phyloP scores from a whole-genome alignment of 2,329 filamentous ascomycete species.

The Coniochaeta sp. region DNA sequence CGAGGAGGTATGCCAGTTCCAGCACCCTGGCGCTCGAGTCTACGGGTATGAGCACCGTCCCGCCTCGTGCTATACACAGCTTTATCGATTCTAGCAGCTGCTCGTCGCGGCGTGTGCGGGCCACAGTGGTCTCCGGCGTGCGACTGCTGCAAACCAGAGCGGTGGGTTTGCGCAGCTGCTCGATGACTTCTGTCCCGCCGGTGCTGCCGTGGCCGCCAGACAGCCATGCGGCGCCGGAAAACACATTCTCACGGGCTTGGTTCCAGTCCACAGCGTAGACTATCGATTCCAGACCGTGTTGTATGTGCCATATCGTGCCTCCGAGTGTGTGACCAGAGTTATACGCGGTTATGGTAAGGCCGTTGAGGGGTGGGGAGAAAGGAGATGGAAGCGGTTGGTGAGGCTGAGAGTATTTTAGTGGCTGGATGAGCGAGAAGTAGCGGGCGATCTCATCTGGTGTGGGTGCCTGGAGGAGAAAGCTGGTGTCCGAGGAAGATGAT shows the following conservation, averaged over 20 bases:
- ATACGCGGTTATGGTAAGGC: slow-evolving; percentile 91
- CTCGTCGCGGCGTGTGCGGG: slow-evolving; percentile 76
- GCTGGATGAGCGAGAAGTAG: slow-evolving; percentile 86
- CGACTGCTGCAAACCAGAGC: slow-evolving; percentile 88
- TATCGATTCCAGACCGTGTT: slow-evolving; percentile 92
- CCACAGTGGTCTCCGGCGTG: slow-evolving; percentile 58
- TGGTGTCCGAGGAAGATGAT: slow-evolving; percentile 38
- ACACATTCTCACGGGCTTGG: slow-evolving; percentile 90
- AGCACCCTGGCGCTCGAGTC: slow-evolving; percentile 93
- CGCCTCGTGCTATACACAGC: slow-evolving; percentile 69
- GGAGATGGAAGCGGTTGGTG: slow-evolving; percentile 83
- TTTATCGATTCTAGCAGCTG: slow-evolving; percentile 76
- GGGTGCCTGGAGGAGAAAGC: slow-evolving; percentile 61
- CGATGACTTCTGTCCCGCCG: slow-evolving; percentile 83
- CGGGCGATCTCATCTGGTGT: slow-evolving; percentile 82
- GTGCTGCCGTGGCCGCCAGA: slow-evolving; percentile 61
- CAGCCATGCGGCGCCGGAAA: slow-evolving; percentile 89
- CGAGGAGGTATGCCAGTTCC: slow-evolving; percentile 84
- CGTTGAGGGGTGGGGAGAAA: slow-evolving; percentile 82
- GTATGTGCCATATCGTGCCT: slow-evolving; percentile 98
- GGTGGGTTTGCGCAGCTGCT: slow-evolving; percentile 87
- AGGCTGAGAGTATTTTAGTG: slow-evolving; percentile 93
- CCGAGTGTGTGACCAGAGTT: slow-evolving; percentile 93
- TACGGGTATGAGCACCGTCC: slow-evolving; percentile 86
- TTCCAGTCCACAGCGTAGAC: slow-evolving; percentile 99